phyloP scores from a whole-genome alignment of 2,329 filamentous ascomycete species.

The Thermoascus crustaceus region DNA sequence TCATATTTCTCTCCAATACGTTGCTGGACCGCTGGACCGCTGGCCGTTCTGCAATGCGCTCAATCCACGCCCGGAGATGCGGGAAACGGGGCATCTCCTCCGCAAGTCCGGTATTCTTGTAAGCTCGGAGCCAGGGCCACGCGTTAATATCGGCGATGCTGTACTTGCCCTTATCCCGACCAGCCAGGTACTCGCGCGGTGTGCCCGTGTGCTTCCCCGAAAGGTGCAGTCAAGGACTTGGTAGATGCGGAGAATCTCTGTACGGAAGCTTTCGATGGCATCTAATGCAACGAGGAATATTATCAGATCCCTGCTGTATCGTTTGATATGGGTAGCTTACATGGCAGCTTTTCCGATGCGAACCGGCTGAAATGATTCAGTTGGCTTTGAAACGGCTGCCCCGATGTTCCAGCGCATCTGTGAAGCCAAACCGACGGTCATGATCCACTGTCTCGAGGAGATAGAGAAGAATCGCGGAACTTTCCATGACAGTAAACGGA shows the following conservation, averaged over 20 bases:
- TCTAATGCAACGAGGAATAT: too few relatives aligned
- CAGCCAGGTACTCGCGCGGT: conserved; percentile 45
- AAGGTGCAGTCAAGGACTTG: conserved; percentile 50
- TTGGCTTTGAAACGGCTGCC: conserved; percentile 29
- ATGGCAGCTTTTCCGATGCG: conserved; percentile 41
- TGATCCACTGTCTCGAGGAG: conserved; percentile 44
- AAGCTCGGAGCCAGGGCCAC: conserved; percentile 44
- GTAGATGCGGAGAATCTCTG: conserved; percentile 45
- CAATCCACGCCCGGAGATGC: conserved; percentile 46
- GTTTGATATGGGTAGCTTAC: too few relatives aligned
- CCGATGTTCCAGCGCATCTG: conserved; percentile 43
- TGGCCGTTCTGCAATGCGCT: conserved; percentile 41
- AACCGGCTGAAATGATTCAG: conserved; percentile 39
- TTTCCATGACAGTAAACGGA: conserved; percentile 47
- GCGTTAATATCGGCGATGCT: conserved; percentile 46
- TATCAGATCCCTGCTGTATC: too few relatives aligned
- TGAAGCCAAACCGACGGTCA: conserved; percentile 45
- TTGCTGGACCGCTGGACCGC: conserved; percentile 42
- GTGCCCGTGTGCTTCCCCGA: conserved; percentile 44
- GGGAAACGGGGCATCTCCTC: conserved; percentile 46
- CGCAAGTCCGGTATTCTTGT: conserved; percentile 36
- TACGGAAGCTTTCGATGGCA: conserved; percentile 45
- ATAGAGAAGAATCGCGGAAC: conserved; percentile 46
- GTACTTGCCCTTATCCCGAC: conserved; percentile 48
- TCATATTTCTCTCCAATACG: conserved; percentile 36